These are phyloP conservation scores for Hemileccinum rubropunctum DNA, from an alignment of 768 basidiomycete genomes.

Conservation along the genomic window DNA sequence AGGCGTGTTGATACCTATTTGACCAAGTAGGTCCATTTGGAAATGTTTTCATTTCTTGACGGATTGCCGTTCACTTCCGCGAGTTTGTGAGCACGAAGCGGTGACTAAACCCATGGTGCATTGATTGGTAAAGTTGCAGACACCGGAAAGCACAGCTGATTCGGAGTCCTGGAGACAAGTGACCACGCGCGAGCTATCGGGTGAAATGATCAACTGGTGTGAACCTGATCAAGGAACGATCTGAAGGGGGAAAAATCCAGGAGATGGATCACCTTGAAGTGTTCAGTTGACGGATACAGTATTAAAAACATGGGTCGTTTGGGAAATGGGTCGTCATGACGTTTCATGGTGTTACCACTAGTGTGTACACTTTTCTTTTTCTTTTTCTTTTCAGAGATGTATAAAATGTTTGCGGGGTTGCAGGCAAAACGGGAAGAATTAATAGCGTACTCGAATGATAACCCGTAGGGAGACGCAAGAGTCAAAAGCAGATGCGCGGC, in stretches of 20 bases:
- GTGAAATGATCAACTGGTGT: not conserved
- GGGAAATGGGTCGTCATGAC: not conserved
- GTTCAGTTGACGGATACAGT: no score
- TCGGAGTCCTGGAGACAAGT: slow-evolving; percentile 6
- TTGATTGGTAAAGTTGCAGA: not conserved
- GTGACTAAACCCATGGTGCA: not conserved
- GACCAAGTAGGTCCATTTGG: not conserved
- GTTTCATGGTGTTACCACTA: no score
- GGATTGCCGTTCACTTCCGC: no score
- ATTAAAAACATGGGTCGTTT: slow-evolving; percentile 1
- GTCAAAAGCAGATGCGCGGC: no score
- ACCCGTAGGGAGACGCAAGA: no score
- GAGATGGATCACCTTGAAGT: no score
- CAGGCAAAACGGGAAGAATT: no score
- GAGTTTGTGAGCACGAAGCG: no score
- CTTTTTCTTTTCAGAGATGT: not conserved
- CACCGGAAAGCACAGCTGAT: not conserved
- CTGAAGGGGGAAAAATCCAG: not conserved
- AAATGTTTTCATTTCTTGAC: not conserved
- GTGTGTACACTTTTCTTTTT: no score
- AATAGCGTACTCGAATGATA: no score
- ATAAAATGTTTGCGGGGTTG: no score
- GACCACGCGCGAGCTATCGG: not conserved
- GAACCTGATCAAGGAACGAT: not conserved
- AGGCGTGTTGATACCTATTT: not conserved